Evolutionary conservation across 176 grass and related monocot genomes (phyloP).

Genomic region (Elaeis guineensis): DNA sequence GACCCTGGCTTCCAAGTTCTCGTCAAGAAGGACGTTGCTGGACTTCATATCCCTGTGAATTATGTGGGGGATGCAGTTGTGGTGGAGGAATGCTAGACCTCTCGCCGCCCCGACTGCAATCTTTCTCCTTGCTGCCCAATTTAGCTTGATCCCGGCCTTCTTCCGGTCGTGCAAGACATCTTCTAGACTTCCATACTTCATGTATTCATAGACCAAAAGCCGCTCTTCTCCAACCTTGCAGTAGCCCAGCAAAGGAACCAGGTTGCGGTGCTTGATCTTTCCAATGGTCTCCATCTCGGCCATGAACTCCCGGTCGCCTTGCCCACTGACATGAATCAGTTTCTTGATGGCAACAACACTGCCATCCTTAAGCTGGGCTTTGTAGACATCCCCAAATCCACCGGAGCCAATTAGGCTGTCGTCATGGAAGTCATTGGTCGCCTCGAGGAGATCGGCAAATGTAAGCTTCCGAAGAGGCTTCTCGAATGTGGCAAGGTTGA

Average conservation of each 20-base stretch:
- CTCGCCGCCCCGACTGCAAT: constrained; percentile 78
- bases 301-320: constrained; percentile 90
- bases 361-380: constrained; percentile 78
- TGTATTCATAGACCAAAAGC: constrained; percentile 86
- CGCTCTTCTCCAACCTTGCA: constrained; percentile 86
- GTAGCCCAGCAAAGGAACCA: constrained; percentile 82
- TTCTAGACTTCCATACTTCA: constrained; percentile 86
- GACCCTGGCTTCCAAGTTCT: constrained; percentile 74
- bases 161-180: constrained; percentile 72
- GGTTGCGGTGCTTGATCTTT: constrained; percentile 92
- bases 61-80: constrained; percentile 89
- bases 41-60: constrained; percentile 99
- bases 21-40: constrained; percentile 88
- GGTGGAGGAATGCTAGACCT: constrained; percentile 84
- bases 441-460: constrained; percentile 60
- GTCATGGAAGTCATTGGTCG: constrained; percentile 79
- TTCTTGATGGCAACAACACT: constrained; percentile 86
- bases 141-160: constrained; percentile 51
- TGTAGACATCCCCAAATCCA: constrained; percentile 95
- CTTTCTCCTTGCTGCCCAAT: constrained; percentile 61
- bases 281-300: constrained; percentile 99
- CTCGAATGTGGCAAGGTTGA: constrained; percentile 67
- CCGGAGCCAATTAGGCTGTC: constrained; percentile 62
- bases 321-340: constrained; percentile 80
- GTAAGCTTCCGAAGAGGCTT: constrained; percentile 80